Conservation (phyloP, 2,329 filamentous ascomycete species). For the Penicillium sp. region DNA sequence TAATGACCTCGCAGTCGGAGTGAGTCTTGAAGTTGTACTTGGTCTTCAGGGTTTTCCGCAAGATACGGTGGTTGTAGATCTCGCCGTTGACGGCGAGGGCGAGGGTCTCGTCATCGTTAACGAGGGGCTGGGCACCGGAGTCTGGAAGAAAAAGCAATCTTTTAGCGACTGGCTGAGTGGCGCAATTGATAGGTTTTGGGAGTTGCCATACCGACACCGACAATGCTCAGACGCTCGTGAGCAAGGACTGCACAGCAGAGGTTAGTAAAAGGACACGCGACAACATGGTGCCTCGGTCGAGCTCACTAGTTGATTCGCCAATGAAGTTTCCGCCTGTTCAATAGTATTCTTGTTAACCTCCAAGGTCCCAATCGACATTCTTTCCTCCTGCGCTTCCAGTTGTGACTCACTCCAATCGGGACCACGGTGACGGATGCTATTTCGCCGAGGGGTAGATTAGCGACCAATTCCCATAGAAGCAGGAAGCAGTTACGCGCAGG, state of each 20-base stretch:
- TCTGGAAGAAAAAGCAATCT: conserved; percentile 55
- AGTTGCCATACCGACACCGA: conserved; percentile 76
- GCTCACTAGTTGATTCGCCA: conserved; percentile 85
- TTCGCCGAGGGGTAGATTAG: conserved; percentile 35
- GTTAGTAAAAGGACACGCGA: conserved; percentile 24
- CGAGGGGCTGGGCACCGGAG: conserved; percentile 90
- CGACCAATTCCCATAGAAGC: conserved; percentile 6
- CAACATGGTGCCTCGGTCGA: background rate
- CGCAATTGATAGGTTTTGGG: conserved; percentile 4
- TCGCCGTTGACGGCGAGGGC: conserved; percentile 97
- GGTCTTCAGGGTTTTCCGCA: conserved; percentile 81
- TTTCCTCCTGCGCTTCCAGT: conserved; percentile 14
- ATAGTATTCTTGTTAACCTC: conserved; percentile 26
- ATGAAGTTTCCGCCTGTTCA: conserved; percentile 79
- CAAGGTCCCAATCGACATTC: conserved; percentile 1
- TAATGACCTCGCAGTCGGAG: conserved; percentile 98
- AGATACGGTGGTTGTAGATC: conserved; percentile 98
- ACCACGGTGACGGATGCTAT: conserved; percentile 88
- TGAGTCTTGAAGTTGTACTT: conserved; percentile 97
- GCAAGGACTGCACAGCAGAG: conserved; percentile 70
- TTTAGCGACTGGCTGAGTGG: conserved; percentile 20
- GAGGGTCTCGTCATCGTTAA: conserved; percentile 85
- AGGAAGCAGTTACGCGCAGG: background rate
- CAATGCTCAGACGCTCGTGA: conserved; percentile 96
- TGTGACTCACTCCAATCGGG: conserved; percentile 91